Evolutionary conservation across 2,329 filamentous ascomycete species (phyloP), one percentile per base, ranked within the genome.

Genomic region (Exophiala sideris): DNA sequence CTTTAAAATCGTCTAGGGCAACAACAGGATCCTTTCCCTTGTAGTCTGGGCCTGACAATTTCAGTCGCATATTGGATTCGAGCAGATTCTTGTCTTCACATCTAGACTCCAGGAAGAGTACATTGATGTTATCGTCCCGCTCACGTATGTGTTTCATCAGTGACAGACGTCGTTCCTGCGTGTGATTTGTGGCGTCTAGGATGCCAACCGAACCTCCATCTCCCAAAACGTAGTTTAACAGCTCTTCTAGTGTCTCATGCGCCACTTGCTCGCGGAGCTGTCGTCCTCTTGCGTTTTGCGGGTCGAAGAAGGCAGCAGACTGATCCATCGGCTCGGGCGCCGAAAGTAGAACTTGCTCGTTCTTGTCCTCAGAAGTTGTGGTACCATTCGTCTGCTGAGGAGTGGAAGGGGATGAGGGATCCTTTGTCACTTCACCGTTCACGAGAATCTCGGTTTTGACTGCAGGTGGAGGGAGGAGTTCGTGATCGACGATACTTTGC

Each of bases 121-220:
- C 90, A 32, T 92, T 92, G 18, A 99, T 79, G 61, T 85, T 83
- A 56, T 89, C 88, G 2, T 92, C 91, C 48, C 89, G 83, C 48
- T 85, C 76, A 64, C 89, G 88, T 66, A 97, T 89, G 62, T 84
- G 87, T 57, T 92, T 82, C 65, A 95, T 90, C 51, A 99, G 82
- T 21, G 88, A 80, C 71, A 92, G 86, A 46, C 94, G 84, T 35
- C 94, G 86, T 59, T 89, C 82, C 46, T 95, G 80, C 0, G 94
- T 99, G 74, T 91, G 96, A 75, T 99, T 99, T 6, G 94, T 99
- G 6, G 94, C 94, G 72, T 99, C 94, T 10, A 99, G 82, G 59
- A 99, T 97, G 35, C 94, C 94, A 8, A 97, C 89, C 29, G 91
- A 89, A 44, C 94, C 94, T 24, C 87, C 89, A 50, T 85, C 79